Evolutionary conservation across 2,329 filamentous ascomycete species (phyloP).

Genomic region (Claviceps monticola): DNA sequence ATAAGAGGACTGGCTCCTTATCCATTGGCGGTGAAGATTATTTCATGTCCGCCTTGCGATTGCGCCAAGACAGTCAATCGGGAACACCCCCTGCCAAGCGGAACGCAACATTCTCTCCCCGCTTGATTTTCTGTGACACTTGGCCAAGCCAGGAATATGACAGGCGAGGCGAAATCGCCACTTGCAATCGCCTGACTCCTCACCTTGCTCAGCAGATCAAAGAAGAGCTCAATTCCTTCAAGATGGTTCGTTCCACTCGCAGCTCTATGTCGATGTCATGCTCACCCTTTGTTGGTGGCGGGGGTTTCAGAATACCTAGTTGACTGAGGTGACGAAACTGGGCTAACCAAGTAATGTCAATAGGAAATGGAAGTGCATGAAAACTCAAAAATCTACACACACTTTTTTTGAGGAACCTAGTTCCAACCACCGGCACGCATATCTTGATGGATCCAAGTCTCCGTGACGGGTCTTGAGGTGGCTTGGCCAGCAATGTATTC

Average conservation of each 20-base stretch:
- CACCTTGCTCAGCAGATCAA: constrained; percentile 98
- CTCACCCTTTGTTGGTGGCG: not conserved
- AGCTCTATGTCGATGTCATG: not conserved
- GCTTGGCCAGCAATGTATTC: constrained; percentile 33
- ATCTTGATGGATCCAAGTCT: constrained; percentile 16
- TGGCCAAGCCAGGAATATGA: constrained; percentile 96
- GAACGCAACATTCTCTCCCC: constrained; percentile 69
- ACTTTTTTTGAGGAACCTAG: constrained; percentile 74
- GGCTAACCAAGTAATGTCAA: not conserved
- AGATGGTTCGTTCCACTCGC: constrained; percentile 46
- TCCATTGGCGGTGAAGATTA: constrained; percentile 77
- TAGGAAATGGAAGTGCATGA: constrained; percentile 99
- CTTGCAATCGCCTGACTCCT: constrained; percentile 92
- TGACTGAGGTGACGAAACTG: not conserved
- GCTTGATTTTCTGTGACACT: constrained; percentile 89
- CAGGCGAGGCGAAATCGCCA: constrained; percentile 87
- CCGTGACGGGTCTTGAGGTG: constrained; percentile 10
- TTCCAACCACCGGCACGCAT: constrained; percentile 8
- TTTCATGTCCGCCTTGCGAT: constrained; percentile 63
- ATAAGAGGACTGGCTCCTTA: constrained; percentile 54
- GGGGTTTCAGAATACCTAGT: not conserved
- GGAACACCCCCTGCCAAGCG: constrained; percentile 61
- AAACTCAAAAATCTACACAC: constrained; percentile 96
- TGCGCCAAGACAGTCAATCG: constrained; percentile 65
- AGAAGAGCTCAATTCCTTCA: constrained; percentile 97